Evolutionary conservation across 1,284 basidiomycete species (phyloP).

Genomic region (Marasmius fiardii): DNA sequence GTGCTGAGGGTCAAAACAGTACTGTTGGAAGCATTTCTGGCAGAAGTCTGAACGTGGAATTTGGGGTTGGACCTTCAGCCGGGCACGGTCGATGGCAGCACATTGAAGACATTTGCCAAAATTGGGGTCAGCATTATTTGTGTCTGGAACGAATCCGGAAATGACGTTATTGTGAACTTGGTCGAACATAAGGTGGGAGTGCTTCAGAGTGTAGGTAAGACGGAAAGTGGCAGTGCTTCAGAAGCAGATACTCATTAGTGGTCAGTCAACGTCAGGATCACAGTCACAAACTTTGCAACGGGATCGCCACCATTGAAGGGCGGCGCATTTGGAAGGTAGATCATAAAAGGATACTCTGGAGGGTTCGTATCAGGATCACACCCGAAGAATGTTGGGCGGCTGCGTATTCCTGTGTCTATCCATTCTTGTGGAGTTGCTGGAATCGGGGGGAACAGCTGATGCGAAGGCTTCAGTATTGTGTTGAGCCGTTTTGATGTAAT

Average conservation of each 20-base stretch:
- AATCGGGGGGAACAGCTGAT: conserved; percentile 61
- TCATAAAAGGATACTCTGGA: conserved; percentile 52
- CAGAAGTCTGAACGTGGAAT: conserved; percentile 43
- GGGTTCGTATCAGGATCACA: conserved; percentile 53
- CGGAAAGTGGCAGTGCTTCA: conserved; percentile 48
- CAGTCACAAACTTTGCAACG: conserved; percentile 49
- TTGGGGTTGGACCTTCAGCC: conserved; percentile 31
- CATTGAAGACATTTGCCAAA: conserved; percentile 55
- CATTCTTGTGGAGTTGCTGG: conserved; percentile 53
- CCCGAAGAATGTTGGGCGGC: conserved; percentile 75
- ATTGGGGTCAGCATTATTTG: conserved; percentile 44
- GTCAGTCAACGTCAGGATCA: not conserved
- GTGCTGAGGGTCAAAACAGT: conserved; percentile 49
- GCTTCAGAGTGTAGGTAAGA: conserved; percentile 44
- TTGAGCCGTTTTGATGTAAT: conserved; percentile 38
- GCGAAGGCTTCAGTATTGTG: conserved; percentile 45
- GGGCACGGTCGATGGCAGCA: conserved; percentile 51
- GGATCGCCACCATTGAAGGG: conserved; percentile 55
- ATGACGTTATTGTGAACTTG: conserved; percentile 50
- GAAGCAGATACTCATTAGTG: not conserved
- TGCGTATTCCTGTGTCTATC: conserved; percentile 60
- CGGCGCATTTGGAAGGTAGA: conserved; percentile 65
- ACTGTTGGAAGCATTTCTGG: conserved; percentile 46
- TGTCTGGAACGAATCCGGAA: conserved; percentile 53
- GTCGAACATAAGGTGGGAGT: conserved; percentile 48